phyloP scores from a whole-genome alignment of 441 rosid genomes.

The Euphorbia schlechtendalii region DNA sequence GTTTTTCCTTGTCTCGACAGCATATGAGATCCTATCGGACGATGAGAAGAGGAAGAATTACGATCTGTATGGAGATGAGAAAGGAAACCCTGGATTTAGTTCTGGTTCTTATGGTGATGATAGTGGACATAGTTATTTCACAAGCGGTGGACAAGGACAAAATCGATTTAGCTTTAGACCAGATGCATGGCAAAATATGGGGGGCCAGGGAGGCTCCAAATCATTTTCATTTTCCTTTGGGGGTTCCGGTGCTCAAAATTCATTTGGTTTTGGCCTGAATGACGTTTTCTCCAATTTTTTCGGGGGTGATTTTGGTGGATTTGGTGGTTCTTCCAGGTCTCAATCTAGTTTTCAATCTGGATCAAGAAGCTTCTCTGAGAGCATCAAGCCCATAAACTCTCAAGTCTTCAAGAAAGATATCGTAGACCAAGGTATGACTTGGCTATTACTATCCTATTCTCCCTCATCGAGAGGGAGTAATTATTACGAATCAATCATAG shows the following conservation, averaged over 20 bases:
- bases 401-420: constrained; percentile 61
- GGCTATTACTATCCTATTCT: constrained; percentile 65
- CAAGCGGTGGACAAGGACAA: constrained; percentile 56
- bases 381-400: constrained; percentile 37
- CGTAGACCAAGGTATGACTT: constrained; percentile 67
- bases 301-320: constrained; percentile 41
- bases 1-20: constrained; percentile 37
- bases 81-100: constrained; percentile 72
- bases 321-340: constrained; percentile 46
- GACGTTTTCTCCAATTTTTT: constrained; percentile 64
- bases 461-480: constrained; percentile 43
- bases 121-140: constrained; percentile 51
- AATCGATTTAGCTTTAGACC: constrained; percentile 45
- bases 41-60: constrained; percentile 85
- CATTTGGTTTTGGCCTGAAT: constrained; percentile 61
- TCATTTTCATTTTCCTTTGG: constrained; percentile 73
- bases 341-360: constrained; percentile 43
- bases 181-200: constrained; percentile 70
- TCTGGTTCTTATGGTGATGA: constrained; percentile 54
- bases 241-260: constrained; percentile 44
- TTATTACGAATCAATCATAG: constrained; percentile 48
- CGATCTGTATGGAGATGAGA: constrained; percentile 85
- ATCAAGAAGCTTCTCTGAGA: constrained; percentile 33
- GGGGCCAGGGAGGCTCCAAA: constrained; percentile 48
- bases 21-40: constrained; percentile 87